Conservation (phyloP, 176 grass and related monocot species). For the Alopecurus myosuroides region DNA sequence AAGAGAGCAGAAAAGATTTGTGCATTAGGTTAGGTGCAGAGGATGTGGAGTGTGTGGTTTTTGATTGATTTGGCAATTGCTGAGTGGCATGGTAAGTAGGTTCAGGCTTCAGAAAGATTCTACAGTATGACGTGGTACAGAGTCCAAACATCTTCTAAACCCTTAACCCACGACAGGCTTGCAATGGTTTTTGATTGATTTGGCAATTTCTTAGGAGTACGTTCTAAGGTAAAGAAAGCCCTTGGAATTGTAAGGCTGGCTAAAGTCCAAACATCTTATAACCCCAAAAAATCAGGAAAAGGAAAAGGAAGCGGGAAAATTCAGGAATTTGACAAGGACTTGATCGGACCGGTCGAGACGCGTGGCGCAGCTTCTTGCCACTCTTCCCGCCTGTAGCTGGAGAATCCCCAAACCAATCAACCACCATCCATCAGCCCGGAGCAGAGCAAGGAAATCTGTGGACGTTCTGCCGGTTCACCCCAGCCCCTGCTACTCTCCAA, state of each 20-base stretch:
- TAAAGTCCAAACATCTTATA: not conserved
- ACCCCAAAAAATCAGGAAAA: not conserved
- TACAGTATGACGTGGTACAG: not conserved
- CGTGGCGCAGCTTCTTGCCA: conserved; percentile 27
- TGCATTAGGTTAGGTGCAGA: not conserved
- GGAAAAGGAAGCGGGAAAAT: not conserved
- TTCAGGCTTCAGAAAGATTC: not conserved
- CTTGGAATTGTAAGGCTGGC: not conserved
- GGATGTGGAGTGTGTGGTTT: not conserved
- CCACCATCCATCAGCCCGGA: not conserved
- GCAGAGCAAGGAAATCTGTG: not conserved
- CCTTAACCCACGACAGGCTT: too few relatives aligned
- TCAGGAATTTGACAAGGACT: not conserved
- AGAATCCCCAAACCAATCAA: not conserved
- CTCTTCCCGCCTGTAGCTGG: not conserved
- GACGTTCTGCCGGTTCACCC: not conserved
- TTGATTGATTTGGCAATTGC: not conserved
- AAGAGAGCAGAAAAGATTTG: not conserved
- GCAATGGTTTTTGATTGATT: too few relatives aligned
- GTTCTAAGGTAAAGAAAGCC: not conserved
- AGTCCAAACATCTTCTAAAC: too few relatives aligned
- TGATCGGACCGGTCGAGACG: not conserved
- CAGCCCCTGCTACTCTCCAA: too few relatives aligned
- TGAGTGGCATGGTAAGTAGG: not conserved
- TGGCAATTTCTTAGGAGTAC: too few relatives aligned